Evolutionary conservation across 1,284 basidiomycete genomes (phyloP).

Genomic region (Crucibulum parvulum): DNA sequence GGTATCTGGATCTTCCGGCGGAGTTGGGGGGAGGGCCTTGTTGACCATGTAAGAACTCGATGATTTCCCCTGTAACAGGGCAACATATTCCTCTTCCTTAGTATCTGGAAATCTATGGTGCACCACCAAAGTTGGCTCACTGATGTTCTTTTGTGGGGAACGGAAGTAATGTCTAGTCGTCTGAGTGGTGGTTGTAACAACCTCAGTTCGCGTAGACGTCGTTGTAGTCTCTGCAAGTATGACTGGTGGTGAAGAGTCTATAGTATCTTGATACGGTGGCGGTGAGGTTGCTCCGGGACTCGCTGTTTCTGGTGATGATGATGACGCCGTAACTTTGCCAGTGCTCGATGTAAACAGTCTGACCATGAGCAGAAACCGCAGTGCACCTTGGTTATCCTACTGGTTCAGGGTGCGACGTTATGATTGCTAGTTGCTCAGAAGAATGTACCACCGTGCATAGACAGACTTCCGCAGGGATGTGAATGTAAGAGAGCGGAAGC

Average conservation of each 20-base stretch:
- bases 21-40: conserved; percentile 75
- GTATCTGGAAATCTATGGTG: not conserved
- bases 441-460: no score
- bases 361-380: not conserved
- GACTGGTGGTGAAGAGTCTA: conserved; percentile 40
- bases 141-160: conserved; percentile 61
- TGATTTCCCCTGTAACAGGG: conserved; percentile 11
- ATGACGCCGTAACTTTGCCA: not conserved
- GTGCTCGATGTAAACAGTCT: not conserved
- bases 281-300: conserved; percentile 15
- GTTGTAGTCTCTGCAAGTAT: conserved; percentile 55
- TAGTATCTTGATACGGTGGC: conserved; percentile 48
- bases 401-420: no score
- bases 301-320: not conserved
- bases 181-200: conserved; percentile 57
- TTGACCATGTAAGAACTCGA: conserved; percentile 47
- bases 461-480: no score
- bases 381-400: not conserved
- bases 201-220: conserved; percentile 48
- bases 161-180: conserved; percentile 68
- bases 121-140: conserved; percentile 25
- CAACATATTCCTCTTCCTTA: not conserved
- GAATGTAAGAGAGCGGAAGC: no score
- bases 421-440: not conserved
- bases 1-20: conserved; percentile 34